Conservation (phyloP, 2,329 filamentous ascomycete genomes). For the Colletotrichum somersetense region DNA sequence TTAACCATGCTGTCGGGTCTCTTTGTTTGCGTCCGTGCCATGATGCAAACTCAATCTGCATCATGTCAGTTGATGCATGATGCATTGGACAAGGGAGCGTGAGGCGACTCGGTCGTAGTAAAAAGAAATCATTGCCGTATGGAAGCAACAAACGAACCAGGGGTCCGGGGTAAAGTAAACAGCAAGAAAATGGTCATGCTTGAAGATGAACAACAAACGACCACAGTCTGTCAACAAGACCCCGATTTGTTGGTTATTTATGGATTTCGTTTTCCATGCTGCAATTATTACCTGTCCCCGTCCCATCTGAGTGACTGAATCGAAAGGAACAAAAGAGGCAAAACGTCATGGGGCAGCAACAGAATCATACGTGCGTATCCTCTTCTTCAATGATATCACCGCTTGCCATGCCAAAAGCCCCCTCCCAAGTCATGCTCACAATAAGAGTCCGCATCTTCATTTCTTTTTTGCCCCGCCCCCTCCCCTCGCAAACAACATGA, state of each 20-base stretch:
- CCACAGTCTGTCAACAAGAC: background rate
- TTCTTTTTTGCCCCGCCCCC: background rate
- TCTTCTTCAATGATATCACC: conserved; percentile 19
- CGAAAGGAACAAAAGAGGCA: background rate
- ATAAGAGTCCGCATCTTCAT: conserved; percentile 4
- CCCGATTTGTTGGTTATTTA: background rate
- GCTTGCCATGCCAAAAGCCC: background rate
- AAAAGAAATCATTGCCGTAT: too few relatives aligned
- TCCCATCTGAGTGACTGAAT: background rate
- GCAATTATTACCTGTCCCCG: conserved; percentile 14
- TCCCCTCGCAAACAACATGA: background rate
- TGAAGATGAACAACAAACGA: background rate
- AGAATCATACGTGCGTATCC: background rate
- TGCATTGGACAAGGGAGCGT: background rate
- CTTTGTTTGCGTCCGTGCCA: background rate
- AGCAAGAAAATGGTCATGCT: background rate
- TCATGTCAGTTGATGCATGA: too few relatives aligned
- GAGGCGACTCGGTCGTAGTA: background rate
- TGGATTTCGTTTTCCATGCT: background rate
- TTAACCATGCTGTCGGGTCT: conserved; percentile 10
- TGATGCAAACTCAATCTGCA: background rate
- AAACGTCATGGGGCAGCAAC: conserved; percentile 2
- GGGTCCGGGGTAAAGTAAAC: background rate
- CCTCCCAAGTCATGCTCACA: conserved; percentile 19
- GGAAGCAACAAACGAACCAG: background rate